Conservation (phyloP, 352 stramenopile genomes). For the Phytopythium montanum region DNA sequence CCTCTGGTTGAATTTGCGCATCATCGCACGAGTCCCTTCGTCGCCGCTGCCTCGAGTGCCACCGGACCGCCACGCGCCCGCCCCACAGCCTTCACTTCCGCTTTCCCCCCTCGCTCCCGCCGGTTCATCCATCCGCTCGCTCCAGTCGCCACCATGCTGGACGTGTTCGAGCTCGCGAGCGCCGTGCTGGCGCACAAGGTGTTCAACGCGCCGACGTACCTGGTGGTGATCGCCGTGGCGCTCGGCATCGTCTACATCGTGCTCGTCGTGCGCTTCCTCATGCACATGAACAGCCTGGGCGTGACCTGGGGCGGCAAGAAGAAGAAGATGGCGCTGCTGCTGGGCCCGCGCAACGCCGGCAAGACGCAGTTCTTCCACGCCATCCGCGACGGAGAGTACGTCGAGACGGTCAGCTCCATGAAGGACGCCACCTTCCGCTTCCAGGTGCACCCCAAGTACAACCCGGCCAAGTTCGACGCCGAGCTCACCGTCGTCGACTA, state of each 20-base stretch:
- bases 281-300: conserved; percentile 61
- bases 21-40: not conserved
- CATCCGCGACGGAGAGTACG: conserved; percentile 56
- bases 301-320: conserved; percentile 73
- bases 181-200: conserved; percentile 34
- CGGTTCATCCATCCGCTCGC: too few species aligned
- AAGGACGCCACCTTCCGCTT: conserved; percentile 72
- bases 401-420: conserved; percentile 86
- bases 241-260: conserved; percentile 48
- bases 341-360: conserved; percentile 61
- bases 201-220: conserved; percentile 54
- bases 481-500: conserved; percentile 78
- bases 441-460: conserved; percentile 59
- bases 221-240: conserved; percentile 43
- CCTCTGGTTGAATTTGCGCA: conserved; percentile 1
- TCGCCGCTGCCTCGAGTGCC: too few species aligned
- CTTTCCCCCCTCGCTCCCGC: not conserved
- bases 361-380: conserved; percentile 86
- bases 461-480: conserved; percentile 62
- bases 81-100: not conserved
- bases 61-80: too few species aligned
- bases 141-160: not conserved
- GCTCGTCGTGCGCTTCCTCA: conserved; percentile 53
- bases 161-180: not conserved
- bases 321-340: conserved; percentile 61